Conservation (phyloP, 2,329 filamentous ascomycete species). For the Claviceps paspali region DNA sequence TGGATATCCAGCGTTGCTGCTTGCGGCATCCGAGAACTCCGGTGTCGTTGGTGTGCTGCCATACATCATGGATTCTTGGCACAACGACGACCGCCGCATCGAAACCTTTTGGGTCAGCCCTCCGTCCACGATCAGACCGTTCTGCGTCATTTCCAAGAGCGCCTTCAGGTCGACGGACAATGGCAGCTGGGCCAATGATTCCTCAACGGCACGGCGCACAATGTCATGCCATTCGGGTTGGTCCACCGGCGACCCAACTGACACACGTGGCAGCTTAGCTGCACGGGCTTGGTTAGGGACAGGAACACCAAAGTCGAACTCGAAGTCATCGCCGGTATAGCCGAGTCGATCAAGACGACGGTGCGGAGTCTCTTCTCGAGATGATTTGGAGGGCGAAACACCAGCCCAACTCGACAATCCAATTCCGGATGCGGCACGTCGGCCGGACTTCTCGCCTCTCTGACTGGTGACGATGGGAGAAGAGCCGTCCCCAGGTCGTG, state of each 20-base stretch:
- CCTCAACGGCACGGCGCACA: conserved; percentile 5
- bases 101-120: conserved; percentile 4
- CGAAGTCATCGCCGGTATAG: neutral
- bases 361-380: neutral
- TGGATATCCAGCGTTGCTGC: conserved; percentile 23
- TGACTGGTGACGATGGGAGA: neutral
- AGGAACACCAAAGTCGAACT: neutral
- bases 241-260: neutral
- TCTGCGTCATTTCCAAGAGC: conserved; percentile 2
- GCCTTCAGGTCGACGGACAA: conserved; percentile 2
- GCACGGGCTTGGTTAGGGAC: neutral
- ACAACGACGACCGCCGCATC: conserved; percentile 9
- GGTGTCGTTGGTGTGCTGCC: conserved; percentile 20
- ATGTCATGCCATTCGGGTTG: conserved; percentile 3
- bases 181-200: conserved; percentile 5
- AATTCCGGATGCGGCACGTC: neutral
- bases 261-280: neutral
- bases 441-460: neutral
- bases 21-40: conserved; percentile 21
- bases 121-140: conserved; percentile 1
- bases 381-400: neutral
- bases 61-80: conserved; percentile 24
- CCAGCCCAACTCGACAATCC: neutral
- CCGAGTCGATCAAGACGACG: neutral
- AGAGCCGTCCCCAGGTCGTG: neutral